Base-by-base conservation (phyloP, 179 eudicot genomes). In the Gypsophila paniculata region DNA sequence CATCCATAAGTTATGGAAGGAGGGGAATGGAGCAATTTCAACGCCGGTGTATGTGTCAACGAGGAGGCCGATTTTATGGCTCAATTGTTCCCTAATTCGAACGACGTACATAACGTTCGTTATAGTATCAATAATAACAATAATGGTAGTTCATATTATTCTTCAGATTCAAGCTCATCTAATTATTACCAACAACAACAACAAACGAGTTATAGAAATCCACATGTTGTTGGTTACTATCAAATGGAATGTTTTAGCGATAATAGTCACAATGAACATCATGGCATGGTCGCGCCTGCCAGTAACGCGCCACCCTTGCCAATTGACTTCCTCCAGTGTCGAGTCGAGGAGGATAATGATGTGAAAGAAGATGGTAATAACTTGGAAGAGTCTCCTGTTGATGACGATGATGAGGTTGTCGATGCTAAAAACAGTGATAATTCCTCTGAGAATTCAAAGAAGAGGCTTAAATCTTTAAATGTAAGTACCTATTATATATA, bases 11-110 rank as follows among this genome's bases (percentile, higher is more conserved):
- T 73, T 26, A 78, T 83, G 74, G 83, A 81, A 26, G 93, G 85
- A 74, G 87, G 80, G 77, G 91, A 83, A 75, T 87, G 95, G 95
- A 83, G 74, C 75, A 72, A 79, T 23, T 83, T 82, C n/a, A 81
- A 72, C 74, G 84, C 84, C 46, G 80, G 78, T 44, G 83, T 82
- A 61, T 86, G 79, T 72, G 83, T 82, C 23, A 75, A 75, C 18
- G 91, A 90, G 15, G 96, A 90, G 72, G 86, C 86, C 8, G 96
- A 88, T 69, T 88, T 90, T 74, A 88, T 90, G 89, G 85, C 96
- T 1, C 89, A 85, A 21, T 80, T 90, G 74, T 86, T 90, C 67
- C 84, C 83, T 68, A 82, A 77, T 71, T 74, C 82, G 8, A 81
- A 79, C 44, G 82, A 86, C 19, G 57, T 75, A 49, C 34, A 29